These are phyloP conservation scores for Epichloe baconii DNA, from an alignment of 2,329 filamentous ascomycete genomes.

Conservation along the genomic window DNA sequence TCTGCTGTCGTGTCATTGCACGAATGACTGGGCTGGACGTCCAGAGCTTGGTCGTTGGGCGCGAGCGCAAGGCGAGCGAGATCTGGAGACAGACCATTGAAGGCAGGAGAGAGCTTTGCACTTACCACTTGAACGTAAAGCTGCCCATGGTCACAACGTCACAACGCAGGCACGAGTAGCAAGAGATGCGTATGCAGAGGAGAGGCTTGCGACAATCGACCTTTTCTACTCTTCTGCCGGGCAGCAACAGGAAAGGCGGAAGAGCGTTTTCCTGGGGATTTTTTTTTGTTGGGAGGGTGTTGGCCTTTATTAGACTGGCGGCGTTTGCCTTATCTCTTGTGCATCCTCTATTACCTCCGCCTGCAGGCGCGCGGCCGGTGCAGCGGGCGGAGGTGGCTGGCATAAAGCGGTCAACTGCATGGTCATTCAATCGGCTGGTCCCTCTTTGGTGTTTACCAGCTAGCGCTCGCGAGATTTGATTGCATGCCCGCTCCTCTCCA, in stretches of 20 bases:
- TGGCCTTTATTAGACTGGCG: constrained; percentile 1
- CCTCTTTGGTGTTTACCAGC: not conserved
- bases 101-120: constrained; percentile 5
- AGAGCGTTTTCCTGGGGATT: not conserved
- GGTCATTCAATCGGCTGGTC: not conserved
- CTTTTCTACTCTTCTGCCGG: not conserved
- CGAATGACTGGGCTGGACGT: not conserved
- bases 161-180: constrained; percentile 8
- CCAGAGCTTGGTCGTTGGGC: not conserved
- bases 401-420: not conserved
- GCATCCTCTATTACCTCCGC: not conserved
- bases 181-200: not conserved
- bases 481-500: too few relatives aligned
- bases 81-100: not conserved
- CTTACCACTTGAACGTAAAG: constrained; percentile 61
- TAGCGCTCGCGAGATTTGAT: too few relatives aligned
- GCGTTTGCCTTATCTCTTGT: not conserved
- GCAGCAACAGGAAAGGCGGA: not conserved
- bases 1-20: not conserved
- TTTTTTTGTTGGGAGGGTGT: not conserved
- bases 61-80: not conserved
- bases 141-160: constrained; percentile 42
- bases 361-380: not conserved
- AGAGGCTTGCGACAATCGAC: not conserved
- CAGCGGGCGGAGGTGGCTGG: not conserved